Base-by-base conservation (phyloP, 2,329 filamentous ascomycete species). In the Fusarium poae region DNA sequence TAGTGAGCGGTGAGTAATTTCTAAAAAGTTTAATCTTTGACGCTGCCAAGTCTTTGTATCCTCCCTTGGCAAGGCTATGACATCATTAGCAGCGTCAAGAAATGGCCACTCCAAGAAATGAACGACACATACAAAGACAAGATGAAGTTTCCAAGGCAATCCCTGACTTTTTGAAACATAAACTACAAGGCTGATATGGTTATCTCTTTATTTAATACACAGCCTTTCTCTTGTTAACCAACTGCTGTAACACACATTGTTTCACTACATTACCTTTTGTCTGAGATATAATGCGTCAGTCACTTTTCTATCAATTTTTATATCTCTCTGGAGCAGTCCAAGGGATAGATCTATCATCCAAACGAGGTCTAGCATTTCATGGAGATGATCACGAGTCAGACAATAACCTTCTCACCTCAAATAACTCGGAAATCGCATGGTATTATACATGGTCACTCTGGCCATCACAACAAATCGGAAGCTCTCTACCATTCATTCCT, bases 381-480 rank as follows among this genome's bases (percentile, higher is more conserved):
- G 73, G 69, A 15, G 73, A 75, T n/a, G 60, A 72, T 5, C 70
- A 75, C 15, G 43, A 73, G 16, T 63, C 75, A 0, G 81, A 82
- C 55, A 76, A 75, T 40, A 59, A 74, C n/a, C 69, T 82, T 2
- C 56, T 82, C 1, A 57, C 78, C 2, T 81, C 80, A 0, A 71
- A 75, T 18, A 72, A 78, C 25, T 82, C 81, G 0, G 72, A 77
- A 9, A 76, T 82, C 15, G 68, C 75, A 0, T 82, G 81, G 81
- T 82, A 82, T 65, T 82, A 81, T 55, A 82, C 79, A 0, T 82
- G 80, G 80, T 80, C 80, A 1, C 75, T 77, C 1, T 74, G 74
- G 60, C 72, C 76, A 2, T 72, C 77, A 0, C 49, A 68, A 1
- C 52, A 63, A 13, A 67, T 78, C 2, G 68, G 72, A n/a, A 53